Percentiles rank a stretch among this genome's conserved stretches.
Conservation (phyloP, 2,329 filamentous ascomycete species). For the Penicillium hordei region DNA sequence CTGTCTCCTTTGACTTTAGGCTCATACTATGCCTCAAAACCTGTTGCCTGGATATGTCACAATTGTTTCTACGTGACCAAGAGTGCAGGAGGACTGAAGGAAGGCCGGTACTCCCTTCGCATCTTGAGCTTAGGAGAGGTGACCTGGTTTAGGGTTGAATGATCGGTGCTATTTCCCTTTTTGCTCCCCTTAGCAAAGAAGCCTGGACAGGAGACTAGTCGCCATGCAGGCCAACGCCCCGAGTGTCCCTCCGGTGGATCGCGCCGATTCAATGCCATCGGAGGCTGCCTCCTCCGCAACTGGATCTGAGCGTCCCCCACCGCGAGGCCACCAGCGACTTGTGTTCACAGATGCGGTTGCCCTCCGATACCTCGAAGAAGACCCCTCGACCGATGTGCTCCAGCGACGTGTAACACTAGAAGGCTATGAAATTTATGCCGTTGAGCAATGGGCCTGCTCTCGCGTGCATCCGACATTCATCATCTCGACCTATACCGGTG, state of each 20-base stretch:
- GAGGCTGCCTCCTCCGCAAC: conserved; percentile 19
- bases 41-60: conserved; percentile 28
- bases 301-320: conserved; percentile 15
- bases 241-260: conserved; percentile 23
- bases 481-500: conserved; percentile 90
- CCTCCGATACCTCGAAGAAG: conserved; percentile 79
- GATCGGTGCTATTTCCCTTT: background rate
- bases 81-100: conserved; percentile 28
- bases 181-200: background rate
- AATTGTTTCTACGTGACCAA: conserved; percentile 23
- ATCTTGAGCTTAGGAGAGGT: conserved; percentile 23
- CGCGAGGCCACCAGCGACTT: conserved; percentile 54
- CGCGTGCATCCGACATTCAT: conserved; percentile 85
- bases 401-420: conserved; percentile 67
- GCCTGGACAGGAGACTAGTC: conserved; percentile 3
- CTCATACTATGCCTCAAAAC: conserved; percentile 13
- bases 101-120: conserved; percentile 27
- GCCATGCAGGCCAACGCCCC: conserved; percentile 26
- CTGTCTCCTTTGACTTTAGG: background rate
- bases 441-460: conserved; percentile 97
- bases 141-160: conserved; percentile 13
- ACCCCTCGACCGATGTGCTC: conserved; percentile 71
- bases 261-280: conserved; percentile 26
- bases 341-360: conserved; percentile 67
- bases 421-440: conserved; percentile 90